Evolutionary conservation across 148 eudicot genomes (phyloP), one percentile per base, ranked within the genome.

Genomic region (Chenopodium album): DNA sequence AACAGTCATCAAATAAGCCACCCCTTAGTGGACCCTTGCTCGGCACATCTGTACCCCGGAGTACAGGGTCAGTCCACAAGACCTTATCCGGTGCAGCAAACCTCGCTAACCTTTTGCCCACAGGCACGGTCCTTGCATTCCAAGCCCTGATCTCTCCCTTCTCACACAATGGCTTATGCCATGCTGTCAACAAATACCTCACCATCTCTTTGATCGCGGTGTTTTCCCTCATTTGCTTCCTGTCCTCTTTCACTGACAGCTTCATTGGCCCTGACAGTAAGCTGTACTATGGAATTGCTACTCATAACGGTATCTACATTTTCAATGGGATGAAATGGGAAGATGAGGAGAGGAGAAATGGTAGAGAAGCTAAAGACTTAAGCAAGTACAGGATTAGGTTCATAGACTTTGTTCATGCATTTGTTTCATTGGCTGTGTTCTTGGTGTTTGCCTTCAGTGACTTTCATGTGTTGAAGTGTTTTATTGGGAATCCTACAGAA

Each of bases 21-120:
- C 28, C 71, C 48, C 29, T 60, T 1, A 64, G n/a, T 11, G 85
- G 62, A 19, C 80, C 70, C 22, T 63, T 78, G 54, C 79, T 47
- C 32, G 23, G 56, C n/a, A 3, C 83, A 75, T 59, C 81, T 76
- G 31, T 23, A 66, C 10, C 78, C 20, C 66, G 26, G 4, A 22
- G n/a, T 65, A 73, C 22, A 23, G 47, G 76, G 0, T 41, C 75
- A 8, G 46, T 79, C 54, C 77, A 71, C 23, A 88, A 32, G 72
- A 87, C 90, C 86, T 48, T 91, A 72, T 86, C 88, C 10, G 81
- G 80, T 9, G 86, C 93, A 2, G 87, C 90, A 7, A 90, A 86
- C 89, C 90, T 92, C 0, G 89, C 91, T 1, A 89, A 90, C 87
- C 93, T 92, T 48, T 69, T 92, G 23, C 95, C 95, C 22, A 89